Base-by-base conservation (phyloP, 2,329 filamentous ascomycete genomes). In the Cytospora chrysosperma region DNA sequence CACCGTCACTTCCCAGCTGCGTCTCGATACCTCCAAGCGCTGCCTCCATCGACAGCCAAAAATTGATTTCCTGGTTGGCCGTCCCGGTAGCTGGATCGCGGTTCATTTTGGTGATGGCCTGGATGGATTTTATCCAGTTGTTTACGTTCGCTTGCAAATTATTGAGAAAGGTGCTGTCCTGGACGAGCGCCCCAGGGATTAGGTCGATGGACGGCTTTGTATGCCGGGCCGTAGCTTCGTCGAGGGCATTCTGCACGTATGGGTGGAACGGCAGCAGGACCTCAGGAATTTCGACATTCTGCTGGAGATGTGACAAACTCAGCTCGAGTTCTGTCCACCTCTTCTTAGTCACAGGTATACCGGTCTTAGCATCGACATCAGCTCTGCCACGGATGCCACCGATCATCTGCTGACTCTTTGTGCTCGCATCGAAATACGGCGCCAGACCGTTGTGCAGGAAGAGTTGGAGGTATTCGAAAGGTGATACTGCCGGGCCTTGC, bases 51-150 rank as follows among this genome's bases (percentile, higher is more conserved):
- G 93, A 96, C 57, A 99, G 77, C 95, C 95, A 99, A 73, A 99
- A 99, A 76, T 97, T 97, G 76, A 99, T 97, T 76, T 99, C 95
- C 75, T 98, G 95, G 62, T 92, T 94, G 34, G 95, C 95, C 26
- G 93, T 96, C 34, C 75, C 88, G 74, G 81, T 85, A 5, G 82
- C 80, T 0, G 92, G 88, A 70, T 99, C 95, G 72, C 93, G 88
- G 49, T 92, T 92, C 81, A 97, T 90, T 78, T 96, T 96, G 47
- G 95, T 99, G 70, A 97, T 96, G 55, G 90, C 89, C 75, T 97
- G 94, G 68, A 99, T 99, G 13, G 94, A 96, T 79, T 96, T 96
- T 79, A 99, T 99, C 95, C 95, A 99, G 67, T 89, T 89, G 75
- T 98, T 99, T 65, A 98, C 95, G 56, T 89, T 95, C 57, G 91